These are phyloP conservation scores for Durotheca rogersii DNA, from an alignment of 495 filamentous ascomycete species.

Conservation along the genomic window DNA sequence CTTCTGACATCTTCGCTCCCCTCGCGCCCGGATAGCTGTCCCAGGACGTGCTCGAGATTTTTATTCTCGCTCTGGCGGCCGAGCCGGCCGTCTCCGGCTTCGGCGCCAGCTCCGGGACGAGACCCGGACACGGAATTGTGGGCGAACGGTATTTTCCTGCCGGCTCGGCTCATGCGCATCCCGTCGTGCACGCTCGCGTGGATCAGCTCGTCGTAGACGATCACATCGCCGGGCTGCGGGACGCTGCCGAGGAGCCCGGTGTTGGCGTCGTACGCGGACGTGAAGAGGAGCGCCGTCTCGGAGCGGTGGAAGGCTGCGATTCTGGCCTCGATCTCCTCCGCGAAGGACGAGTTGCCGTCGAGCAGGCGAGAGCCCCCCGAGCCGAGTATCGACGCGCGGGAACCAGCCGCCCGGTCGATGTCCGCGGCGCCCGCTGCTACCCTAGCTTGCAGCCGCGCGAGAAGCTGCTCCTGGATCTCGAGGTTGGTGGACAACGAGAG, in stretches of 20 bases:
- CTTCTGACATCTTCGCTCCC: slow-evolving; percentile 21
- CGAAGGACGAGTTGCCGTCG: slow-evolving; percentile 68
- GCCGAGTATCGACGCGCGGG: slow-evolving; percentile 41
- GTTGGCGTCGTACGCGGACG: slow-evolving; percentile 79
- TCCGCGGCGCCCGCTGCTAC: slow-evolving; percentile 3
- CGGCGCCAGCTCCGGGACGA: slow-evolving; percentile 32
- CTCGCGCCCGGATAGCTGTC: slow-evolving; percentile 13
- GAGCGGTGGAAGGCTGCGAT: slow-evolving; percentile 70
- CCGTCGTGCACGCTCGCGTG: slow-evolving; percentile 80
- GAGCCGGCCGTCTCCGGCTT: not conserved
- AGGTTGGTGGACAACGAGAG: slow-evolving; percentile 56
- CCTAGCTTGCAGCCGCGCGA: slow-evolving; percentile 40
- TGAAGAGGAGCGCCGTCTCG: slow-evolving; percentile 66
- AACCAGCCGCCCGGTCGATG: not conserved
- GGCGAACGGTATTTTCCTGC: slow-evolving; percentile 50
- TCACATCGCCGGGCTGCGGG: slow-evolving; percentile 66
- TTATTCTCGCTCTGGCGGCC: slow-evolving; percentile 19
- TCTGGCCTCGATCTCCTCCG: slow-evolving; percentile 61
- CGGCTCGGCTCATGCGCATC: slow-evolving; percentile 65
- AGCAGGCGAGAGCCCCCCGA: slow-evolving; percentile 62
- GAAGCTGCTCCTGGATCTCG: slow-evolving; percentile 41
- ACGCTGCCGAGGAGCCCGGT: slow-evolving; percentile 65
- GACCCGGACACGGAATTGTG: slow-evolving; percentile 57
- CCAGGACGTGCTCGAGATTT: slow-evolving; percentile 23
- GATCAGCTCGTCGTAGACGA: slow-evolving; percentile 72